Evolutionary conservation across 352 stramenopile species (phyloP).

Genomic region (Globisporangium acanthophoron): DNA sequence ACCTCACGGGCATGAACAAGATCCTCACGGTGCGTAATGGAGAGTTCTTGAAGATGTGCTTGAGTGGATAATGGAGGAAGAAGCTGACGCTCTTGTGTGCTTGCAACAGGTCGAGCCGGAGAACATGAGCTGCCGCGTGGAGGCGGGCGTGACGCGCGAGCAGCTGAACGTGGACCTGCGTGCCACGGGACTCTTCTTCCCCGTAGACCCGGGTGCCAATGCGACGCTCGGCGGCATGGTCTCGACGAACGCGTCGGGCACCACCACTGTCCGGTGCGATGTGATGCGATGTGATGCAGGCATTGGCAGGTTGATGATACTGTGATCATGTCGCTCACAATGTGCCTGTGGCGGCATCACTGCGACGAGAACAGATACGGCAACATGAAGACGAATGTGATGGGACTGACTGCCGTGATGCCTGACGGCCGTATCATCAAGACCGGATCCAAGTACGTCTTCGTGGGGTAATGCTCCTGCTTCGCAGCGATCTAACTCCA

Average conservation of each 20-base stretch:
- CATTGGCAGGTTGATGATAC: background rate
- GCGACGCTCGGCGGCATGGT: constrained; percentile 96
- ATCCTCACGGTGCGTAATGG: constrained; percentile 33
- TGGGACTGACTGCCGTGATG: constrained; percentile 91
- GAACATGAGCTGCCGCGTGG: constrained; percentile 90
- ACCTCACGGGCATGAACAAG: constrained; percentile 84
- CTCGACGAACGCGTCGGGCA: constrained; percentile 87
- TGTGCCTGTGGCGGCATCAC: background rate
- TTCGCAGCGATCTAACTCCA: background rate
- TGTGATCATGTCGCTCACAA: background rate
- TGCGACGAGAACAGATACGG: constrained; percentile 62
- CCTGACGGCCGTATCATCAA: constrained; percentile 84
- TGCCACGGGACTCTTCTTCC: constrained; percentile 91
- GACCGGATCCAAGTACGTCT: constrained; percentile 79
- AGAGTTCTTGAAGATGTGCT: background rate
- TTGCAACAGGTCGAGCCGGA: constrained; percentile 45
- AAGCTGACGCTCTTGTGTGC: background rate
- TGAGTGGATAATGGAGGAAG: background rate
- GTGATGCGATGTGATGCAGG: background rate
- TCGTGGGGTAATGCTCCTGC: background rate
- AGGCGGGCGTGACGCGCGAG: constrained; percentile 92
- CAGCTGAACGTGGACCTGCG: constrained; percentile 88
- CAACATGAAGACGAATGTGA: constrained; percentile 97
- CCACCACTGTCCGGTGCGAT: constrained; percentile 74
- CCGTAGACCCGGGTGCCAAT: constrained; percentile 96